Evolutionary conservation across 2,329 filamentous ascomycete genomes (phyloP), one percentile per base, ranked within the genome.

Genomic region (Thermothelomyces thermophilus): DNA sequence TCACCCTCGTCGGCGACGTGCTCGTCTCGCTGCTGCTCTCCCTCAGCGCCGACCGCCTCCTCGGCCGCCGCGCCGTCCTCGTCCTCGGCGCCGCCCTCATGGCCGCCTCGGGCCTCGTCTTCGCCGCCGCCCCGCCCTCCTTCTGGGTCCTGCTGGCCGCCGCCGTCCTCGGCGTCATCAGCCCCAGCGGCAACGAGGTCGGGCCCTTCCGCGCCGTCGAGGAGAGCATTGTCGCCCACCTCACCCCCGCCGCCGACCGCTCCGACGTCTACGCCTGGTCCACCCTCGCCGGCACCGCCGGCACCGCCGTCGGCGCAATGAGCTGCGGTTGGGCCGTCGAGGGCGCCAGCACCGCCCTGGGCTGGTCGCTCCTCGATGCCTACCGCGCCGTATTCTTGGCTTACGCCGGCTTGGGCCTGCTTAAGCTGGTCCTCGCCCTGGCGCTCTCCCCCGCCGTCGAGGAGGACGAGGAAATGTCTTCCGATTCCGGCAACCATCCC

Each of bases 191-290:
- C 7, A 76, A 79, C n/a, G 83, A 86, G 56, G 83, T 85, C 60
- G 83, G 82, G 0, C 82, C 83, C 0, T 86, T 86, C 57, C 71
- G 82, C 34, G 79, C 79, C 3, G 79, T 86, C 33, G 83, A 86
- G 60, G 82, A 86, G 68, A 80, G 76, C 0, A 79, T 77, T 28
- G 62, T 85, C 6, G 78, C 80, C 3, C 78, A 84, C 59, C 69
- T 85, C 35, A 83, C 80, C 0, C 72, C 67, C 0, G 70, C 74
- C 0, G 64, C 71, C 26, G 75, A 74, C 1, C 68, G 82, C 37
- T 69, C 78, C 14, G 80, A 85, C 63, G 80, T 86, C 14, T 70
- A 84, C 51, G 74, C 77, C 5, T 86, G 82, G 82, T 83, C 86
- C 58, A 73, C 82, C 33, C 79, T 75, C 9, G 70, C 67, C 1